Base-by-base conservation (phyloP, 441 rosid species). In the Kokia cookei region DNA sequence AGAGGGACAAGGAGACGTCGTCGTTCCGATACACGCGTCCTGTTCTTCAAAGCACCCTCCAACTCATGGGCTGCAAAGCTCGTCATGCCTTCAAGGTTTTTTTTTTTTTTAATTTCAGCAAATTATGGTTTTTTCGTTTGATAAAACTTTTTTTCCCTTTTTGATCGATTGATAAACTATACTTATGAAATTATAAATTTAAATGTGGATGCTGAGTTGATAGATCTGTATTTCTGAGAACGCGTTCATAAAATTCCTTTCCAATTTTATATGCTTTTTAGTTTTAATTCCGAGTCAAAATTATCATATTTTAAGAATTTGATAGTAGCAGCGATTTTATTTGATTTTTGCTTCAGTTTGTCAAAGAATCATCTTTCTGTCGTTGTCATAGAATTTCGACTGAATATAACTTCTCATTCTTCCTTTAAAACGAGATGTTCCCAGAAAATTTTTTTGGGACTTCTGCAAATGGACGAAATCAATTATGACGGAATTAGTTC, bases 61-160 rank as follows among this genome's bases (percentile, higher is more conserved):
- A 93, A 80, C 92, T 95, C 76, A 95, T 95, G 93, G 99, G 99
- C 64, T 95, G 99, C 83, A 95, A 95, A 81, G 90, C 99, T 15
- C 94, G 98, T 37, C 99, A 95, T 73, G 99, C 98, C 65, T 95
- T 95, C 82, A 95, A 95, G 98, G 99, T 95, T 35, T 59, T 54
- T 12, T 5, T 58, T 58, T 15, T 69, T 27, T n/a, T 13, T 53
- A 26, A 60, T 37, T 58, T 54, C 55, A 3, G 17, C 50, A 53
- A 8, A 48, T 48, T 37, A 24, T 27, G 40, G 37, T 53, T 59
- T 26, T 45, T 55, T 45, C 8, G 5, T 10, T 8, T 19, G 32
- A 1, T 15, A 29, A 15, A 51, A 53, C 29, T 47, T 70, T 8
- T 10, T 14, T 29, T 11, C 4, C 0, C 47, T 26, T 14, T 65